A percentile compares a stretch with the other conserved stretches of the same genome.
phyloP scores from a whole-genome alignment of 192 early-diverging fungal species.

The Pilaira anomala region DNA sequence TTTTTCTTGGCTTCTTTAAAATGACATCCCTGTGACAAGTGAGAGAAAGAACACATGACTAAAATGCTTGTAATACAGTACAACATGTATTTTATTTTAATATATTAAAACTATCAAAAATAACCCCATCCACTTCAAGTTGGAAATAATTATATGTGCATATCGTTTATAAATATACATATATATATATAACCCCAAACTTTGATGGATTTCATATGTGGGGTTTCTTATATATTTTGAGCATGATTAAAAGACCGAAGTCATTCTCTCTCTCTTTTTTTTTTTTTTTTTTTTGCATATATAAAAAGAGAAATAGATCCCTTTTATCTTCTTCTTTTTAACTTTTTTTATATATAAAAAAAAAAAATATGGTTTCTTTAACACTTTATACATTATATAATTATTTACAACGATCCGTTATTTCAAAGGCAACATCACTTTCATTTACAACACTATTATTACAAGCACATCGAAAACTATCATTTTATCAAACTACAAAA shows the following conservation, averaged over 20 bases:
- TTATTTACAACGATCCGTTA: slow-evolving; percentile 12
- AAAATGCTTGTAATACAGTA: too few species aligned
- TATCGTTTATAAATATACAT: too few species aligned
- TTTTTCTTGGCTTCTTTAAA: too few species aligned
- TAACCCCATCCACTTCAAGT: too few species aligned
- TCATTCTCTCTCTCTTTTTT: slow-evolving; percentile 8
- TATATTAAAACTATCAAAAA: too few species aligned
- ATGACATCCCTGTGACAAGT: too few species aligned
- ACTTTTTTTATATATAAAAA: neutral
- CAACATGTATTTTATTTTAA: too few species aligned
- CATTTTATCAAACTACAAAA: neutral
- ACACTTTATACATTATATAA: slow-evolving; percentile 11
- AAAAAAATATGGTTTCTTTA: slow-evolving; percentile 17
- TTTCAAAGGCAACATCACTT: neutral
- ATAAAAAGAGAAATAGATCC: neutral
- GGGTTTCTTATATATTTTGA: too few species aligned
- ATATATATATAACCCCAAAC: neutral
- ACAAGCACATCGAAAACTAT: slow-evolving; percentile 10
- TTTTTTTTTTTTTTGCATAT: neutral
- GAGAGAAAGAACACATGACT: too few species aligned
- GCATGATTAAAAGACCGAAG: neutral
- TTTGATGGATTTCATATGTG: neutral
- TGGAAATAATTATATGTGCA: too few species aligned
- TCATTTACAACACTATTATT: slow-evolving; percentile 4
- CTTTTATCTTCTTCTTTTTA: slow-evolving; percentile 6